A percentile compares a stretch with the other conserved stretches of the same genome.
These are phyloP conservation scores for Bromus sterilis DNA, from an alignment of 176 grass and related monocot genomes.

Conservation along the genomic window DNA sequence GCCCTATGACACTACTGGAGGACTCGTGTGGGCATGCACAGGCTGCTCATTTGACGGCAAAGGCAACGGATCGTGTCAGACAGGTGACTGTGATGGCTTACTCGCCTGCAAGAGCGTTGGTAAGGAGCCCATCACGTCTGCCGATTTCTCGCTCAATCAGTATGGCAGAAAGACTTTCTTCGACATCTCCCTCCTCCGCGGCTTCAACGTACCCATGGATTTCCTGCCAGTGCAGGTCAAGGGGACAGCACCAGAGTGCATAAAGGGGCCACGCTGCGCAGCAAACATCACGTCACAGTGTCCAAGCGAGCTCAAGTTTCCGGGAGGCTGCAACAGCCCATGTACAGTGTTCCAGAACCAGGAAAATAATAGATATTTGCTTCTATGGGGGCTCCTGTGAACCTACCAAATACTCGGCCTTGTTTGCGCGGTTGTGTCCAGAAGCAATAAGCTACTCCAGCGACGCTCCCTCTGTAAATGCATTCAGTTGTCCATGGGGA, in stretches of 20 bases:
- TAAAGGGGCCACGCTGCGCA: not conserved
- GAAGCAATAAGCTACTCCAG: constrained; percentile 7
- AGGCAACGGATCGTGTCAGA: constrained; percentile 7
- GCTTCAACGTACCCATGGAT: constrained; percentile 46
- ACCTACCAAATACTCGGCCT: not conserved
- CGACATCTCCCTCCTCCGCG: constrained; percentile 30
- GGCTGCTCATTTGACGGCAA: constrained; percentile 7
- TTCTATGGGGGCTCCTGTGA: constrained; percentile 5
- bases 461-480: not conserved
- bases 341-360: constrained; percentile 16
- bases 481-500: constrained; percentile 6
- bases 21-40: not conserved
- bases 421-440: constrained; percentile 23
- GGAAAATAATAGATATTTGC: not conserved
- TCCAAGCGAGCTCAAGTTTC: not conserved
- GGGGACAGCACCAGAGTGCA: not conserved
- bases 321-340: constrained; percentile 20
- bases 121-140: not conserved
- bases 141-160: rapidly evolving
- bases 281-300: no score
- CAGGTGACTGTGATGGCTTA: not conserved
- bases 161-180: not conserved
- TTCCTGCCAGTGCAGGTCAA: constrained; percentile 17
- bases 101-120: not conserved
- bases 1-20: not conserved